Base-by-base conservation (phyloP, 352 stramenopile genomes). In the Pythium sp. region DNA sequence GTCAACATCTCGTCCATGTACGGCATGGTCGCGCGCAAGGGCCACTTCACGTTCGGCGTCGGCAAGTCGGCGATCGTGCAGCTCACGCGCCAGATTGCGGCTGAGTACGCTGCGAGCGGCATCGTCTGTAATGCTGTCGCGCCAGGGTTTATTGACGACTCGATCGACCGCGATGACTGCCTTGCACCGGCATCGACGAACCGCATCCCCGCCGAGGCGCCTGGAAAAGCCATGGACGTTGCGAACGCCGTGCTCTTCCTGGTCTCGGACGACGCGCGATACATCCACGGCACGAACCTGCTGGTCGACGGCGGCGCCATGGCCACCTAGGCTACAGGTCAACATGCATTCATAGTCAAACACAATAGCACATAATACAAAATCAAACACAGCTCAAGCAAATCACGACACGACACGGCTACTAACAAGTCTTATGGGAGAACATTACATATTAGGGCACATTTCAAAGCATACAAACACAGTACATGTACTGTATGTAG, bases 181-280 rank as follows among this genome's bases (percentile, higher is more conserved):
- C 74, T 91, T 56, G 64, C 80, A 4, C 80, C 80, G 6, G 75
- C 71, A 15, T 63, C 68, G 4, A 78, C 62, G 32, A 82, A 88
- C 65, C 79, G 82, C 41, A 85, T 88, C 58, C 79, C 80, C 20
- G 81, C 79, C 1, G 81, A 90, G 56, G 71, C 73, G 34, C 71
- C 79, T 1, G 82, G 80, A 15, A 88, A 91, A 58, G 84, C 75
- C 12, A 75, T 87, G 59, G 83, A 90, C 41, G 83, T 89, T 26
- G 82, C 83, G 22, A 90, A 90, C 56, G 80, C 82, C 0, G 83
- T 92, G n/a, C 72, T 86, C 14, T 90, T 90, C 58, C 65, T 92
- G 12, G 77, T 85, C 7, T 90, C 80, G 38, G 80, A 89, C 62
- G 79, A 90, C 32, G 82, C 81, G 32, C 75, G 79, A 36, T 90